phyloP scores from a whole-genome alignment of 2,329 filamentous ascomycete genomes.

The Nannizziopsis barbatae region DNA sequence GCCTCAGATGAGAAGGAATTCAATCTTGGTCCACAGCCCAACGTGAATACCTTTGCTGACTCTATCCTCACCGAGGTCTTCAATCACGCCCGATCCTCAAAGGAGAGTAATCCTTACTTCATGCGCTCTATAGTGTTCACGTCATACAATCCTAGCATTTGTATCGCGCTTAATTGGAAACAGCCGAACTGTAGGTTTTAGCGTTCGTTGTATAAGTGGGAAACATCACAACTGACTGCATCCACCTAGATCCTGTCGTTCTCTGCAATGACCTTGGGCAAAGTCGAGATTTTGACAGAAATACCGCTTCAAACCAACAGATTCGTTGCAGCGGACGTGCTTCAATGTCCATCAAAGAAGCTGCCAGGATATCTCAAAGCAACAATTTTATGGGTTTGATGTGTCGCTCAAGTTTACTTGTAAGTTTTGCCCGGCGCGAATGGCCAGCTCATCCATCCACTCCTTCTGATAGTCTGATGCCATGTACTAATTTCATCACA shows the following conservation, averaged over 20 bases:
- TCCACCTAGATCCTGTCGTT: conserved; percentile 64
- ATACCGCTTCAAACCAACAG: conserved; percentile 31
- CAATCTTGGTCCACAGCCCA: conserved; percentile 60
- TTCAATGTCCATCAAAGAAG: conserved; percentile 84
- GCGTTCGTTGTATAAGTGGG: not conserved
- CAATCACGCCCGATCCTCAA: conserved; percentile 66
- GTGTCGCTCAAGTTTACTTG: conserved; percentile 74
- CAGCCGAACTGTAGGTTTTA: conserved; percentile 74
- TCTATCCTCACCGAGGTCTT: conserved; percentile 76
- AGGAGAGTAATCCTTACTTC: conserved; percentile 55
- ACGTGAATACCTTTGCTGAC: conserved; percentile 81
- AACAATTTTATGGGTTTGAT: conserved; percentile 99
- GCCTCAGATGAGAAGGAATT: conserved; percentile 58
- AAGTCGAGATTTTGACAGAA: conserved; percentile 31
- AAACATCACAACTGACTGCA: not conserved
- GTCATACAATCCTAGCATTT: conserved; percentile 80
- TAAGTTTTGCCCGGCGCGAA: conserved; percentile 38
- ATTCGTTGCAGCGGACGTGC: conserved; percentile 55
- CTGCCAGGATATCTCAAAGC: conserved; percentile 78
- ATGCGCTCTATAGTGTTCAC: conserved; percentile 87
- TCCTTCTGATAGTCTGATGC: not conserved
- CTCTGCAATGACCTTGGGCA: conserved; percentile 81
- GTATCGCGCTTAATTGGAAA: conserved; percentile 96
- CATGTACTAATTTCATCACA: not conserved
- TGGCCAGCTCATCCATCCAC: not conserved